Conservation (phyloP, 306 rosid species). For the Dryas drummondii region DNA sequence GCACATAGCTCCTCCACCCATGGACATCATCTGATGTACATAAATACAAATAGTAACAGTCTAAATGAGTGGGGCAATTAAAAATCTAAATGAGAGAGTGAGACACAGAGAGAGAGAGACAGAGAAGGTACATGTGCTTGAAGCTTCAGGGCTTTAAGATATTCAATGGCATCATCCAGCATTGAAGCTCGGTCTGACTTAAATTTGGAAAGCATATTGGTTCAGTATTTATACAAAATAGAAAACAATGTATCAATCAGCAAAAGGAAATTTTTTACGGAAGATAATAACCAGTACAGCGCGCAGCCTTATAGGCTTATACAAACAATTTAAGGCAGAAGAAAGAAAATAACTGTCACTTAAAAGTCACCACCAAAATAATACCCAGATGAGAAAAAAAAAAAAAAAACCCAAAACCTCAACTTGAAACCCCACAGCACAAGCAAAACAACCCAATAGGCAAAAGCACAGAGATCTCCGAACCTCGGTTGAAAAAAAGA, state of each 20-base stretch:
- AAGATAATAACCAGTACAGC: neutral
- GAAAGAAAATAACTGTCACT: neutral
- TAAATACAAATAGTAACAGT: neutral
- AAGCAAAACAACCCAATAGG: too few relatives aligned
- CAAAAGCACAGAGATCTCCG: too few relatives aligned
- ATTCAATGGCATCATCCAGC: constrained; percentile 23
- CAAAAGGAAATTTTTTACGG: neutral
- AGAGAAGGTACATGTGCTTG: constrained; percentile 13
- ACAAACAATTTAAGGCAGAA: neutral
- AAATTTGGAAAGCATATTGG: neutral
- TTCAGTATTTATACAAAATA: neutral
- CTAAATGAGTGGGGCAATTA: neutral
- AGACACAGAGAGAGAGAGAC: neutral
- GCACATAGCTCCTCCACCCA: neutral
- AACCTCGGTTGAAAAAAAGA: too few relatives aligned
- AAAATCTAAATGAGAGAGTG: neutral
- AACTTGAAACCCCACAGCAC: too few relatives aligned
- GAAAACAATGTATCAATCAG: neutral
- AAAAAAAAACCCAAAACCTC: too few relatives aligned
- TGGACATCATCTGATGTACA: neutral
- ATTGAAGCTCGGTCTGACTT: constrained; percentile 22
- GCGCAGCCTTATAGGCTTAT: neutral
- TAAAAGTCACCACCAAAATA: neutral
- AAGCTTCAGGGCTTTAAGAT: constrained; percentile 23
- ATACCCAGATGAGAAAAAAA: too few relatives aligned